A percentile compares a stretch with the other conserved stretches of the same genome.
Evolutionary conservation across 2,329 filamentous ascomycete species (phyloP).

Genomic region (Helotiales sp.): DNA sequence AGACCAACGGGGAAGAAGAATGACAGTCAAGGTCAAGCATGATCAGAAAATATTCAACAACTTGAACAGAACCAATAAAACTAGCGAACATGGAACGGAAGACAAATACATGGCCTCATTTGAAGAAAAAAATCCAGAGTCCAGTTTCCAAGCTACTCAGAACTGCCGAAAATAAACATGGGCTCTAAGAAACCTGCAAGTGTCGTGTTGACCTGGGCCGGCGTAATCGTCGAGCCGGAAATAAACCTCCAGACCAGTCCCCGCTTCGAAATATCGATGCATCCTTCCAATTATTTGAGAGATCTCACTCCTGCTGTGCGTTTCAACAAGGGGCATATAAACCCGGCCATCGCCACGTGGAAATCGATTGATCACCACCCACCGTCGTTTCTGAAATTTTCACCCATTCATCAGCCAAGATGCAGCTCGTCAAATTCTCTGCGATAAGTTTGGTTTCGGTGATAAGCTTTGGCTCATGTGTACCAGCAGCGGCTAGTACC

Average conservation of each 20-base stretch:
- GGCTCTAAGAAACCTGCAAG: background rate
- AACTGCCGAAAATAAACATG: background rate
- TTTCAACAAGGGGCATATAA: background rate
- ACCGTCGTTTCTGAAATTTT: background rate
- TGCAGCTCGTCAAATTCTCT: slow-evolving; percentile 7
- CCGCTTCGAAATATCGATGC: background rate
- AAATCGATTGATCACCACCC: background rate
- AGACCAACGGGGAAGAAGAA: background rate
- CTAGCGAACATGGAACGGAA: background rate
- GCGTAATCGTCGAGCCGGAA: background rate
- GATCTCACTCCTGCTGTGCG: background rate
- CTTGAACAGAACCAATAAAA: too few species aligned
- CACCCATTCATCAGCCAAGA: slow-evolving; percentile 8
- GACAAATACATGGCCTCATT: too few species aligned
- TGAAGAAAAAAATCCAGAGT: background rate
- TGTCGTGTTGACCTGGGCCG: background rate
- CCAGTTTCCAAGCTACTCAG: background rate
- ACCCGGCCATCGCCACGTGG: background rate
- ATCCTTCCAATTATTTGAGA: background rate
- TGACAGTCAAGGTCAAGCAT: background rate
- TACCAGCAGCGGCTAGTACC: background rate
- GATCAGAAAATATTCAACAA: too few species aligned
- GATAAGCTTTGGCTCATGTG: background rate
- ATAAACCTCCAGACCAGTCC: background rate
- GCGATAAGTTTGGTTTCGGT: background rate